These are phyloP conservation scores for Leptographium radiaticola DNA, from an alignment of 2,329 filamentous ascomycete genomes.

Conservation along the genomic window DNA sequence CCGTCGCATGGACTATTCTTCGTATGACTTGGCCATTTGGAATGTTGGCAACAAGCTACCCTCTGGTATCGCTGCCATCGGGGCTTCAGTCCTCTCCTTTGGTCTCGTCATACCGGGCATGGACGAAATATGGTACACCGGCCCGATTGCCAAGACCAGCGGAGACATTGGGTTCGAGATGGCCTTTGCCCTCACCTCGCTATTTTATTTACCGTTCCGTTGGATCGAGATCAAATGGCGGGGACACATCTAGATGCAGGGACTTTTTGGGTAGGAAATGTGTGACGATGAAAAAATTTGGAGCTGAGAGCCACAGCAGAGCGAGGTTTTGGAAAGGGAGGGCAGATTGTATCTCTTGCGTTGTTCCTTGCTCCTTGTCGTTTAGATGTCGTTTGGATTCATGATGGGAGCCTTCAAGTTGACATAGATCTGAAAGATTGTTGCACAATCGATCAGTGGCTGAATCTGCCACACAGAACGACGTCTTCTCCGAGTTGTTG, in stretches of 20 bases:
- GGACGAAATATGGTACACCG: constrained; percentile 47
- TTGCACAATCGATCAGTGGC: not conserved
- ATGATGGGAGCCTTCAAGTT: no score
- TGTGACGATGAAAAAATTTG: no score
- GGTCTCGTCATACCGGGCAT: constrained; percentile 45
- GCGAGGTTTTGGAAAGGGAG: not conserved
- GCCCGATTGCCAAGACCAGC: constrained; percentile 44
- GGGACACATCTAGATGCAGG: constrained; percentile 15
- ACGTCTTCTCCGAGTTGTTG: constrained; percentile 70
- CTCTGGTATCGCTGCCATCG: constrained; percentile 31
- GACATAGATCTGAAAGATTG: not conserved
- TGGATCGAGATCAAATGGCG: constrained; percentile 25
- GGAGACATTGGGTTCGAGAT: constrained; percentile 56
- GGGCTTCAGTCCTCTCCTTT: constrained; percentile 31
- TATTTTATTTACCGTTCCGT: constrained; percentile 34
- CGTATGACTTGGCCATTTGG: constrained; percentile 35
- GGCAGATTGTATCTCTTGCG: not conserved
- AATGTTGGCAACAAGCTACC: constrained; percentile 31
- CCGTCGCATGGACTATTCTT: constrained; percentile 27
- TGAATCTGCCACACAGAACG: constrained; percentile 56
- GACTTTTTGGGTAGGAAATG: no score
- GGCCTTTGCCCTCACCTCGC: constrained; percentile 37
- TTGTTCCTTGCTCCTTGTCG: not conserved
- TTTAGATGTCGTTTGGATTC: not conserved
- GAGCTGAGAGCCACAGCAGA: not conserved